These are phyloP conservation scores for Capsella bursapastoris DNA, from an alignment of 345 rosid genomes.

Conservation along the genomic window DNA sequence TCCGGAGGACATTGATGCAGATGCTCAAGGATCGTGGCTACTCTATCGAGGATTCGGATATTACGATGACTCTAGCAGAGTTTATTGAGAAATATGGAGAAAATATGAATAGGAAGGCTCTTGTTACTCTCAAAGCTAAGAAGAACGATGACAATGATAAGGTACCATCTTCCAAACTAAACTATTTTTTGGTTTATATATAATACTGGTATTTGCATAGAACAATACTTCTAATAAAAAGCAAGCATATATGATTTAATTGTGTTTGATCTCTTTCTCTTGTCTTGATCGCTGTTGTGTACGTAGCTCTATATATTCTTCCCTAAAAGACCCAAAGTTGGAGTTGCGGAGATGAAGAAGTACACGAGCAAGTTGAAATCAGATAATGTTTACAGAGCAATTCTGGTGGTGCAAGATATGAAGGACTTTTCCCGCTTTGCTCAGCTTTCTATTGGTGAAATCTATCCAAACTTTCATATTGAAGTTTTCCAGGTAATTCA, in stretches of 20 bases:
- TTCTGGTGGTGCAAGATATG: conserved; percentile 67
- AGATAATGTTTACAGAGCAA: conserved; percentile 77
- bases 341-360: conserved; percentile 80
- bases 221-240: not conserved
- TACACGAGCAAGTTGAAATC: conserved; percentile 77
- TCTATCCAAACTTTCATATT: conserved; percentile 67
- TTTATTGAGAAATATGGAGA: conserved; percentile 64
- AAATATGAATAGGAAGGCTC: conserved; percentile 82
- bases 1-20: conserved; percentile 72
- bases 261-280: too few relatives aligned
- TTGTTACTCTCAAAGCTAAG: conserved; percentile 60
- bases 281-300: not conserved
- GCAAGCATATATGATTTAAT: too few relatives aligned
- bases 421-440: conserved; percentile 74
- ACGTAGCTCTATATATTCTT: conserved; percentile 73
- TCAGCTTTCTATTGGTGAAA: conserved; percentile 59
- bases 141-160: conserved; percentile 58
- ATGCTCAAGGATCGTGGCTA: conserved; percentile 81
- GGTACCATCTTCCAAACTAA: conserved; percentile 42
- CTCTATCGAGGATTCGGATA: conserved; percentile 65
- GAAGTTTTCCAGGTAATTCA: conserved; percentile 79
- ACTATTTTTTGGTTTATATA: not conserved
- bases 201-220: not conserved
- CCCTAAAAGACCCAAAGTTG: conserved; percentile 79
- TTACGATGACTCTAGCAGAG: conserved; percentile 54